phyloP scores from a whole-genome alignment of 2,329 filamentous ascomycete species.

The Colletotrichum sp. region DNA sequence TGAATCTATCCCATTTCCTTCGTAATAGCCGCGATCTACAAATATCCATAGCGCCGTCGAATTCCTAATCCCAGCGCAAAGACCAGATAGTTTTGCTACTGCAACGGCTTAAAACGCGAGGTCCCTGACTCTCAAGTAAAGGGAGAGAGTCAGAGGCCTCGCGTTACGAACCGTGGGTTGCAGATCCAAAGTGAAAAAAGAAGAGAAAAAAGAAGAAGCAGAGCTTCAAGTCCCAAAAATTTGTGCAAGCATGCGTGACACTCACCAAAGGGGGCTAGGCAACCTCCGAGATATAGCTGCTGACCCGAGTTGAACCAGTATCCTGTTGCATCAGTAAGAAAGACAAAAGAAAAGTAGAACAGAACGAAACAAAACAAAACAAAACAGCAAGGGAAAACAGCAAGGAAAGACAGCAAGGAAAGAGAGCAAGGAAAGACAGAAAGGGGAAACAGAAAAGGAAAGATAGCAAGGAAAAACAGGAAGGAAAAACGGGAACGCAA shows the following conservation, averaged over 20 bases:
- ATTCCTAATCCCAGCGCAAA: no score
- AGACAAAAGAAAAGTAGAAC: background rate
- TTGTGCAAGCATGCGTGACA: background rate
- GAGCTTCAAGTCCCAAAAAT: background rate
- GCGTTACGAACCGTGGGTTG: accelerated
- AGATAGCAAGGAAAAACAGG: background rate
- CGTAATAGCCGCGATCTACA: no score
- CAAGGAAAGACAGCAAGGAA: no score
- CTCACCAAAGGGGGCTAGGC: background rate
- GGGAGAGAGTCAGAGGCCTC: background rate
- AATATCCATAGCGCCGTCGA: no score
- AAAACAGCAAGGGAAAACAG: background rate
- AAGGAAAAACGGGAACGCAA: no score
- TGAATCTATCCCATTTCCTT: no score
- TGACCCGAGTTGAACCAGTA: background rate
- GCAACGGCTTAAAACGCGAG: background rate
- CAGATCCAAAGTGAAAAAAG: background rate
- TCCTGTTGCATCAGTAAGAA: background rate
- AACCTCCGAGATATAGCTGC: background rate
- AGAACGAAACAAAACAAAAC: background rate
- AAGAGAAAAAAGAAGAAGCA: background rate
- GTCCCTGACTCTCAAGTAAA: background rate
- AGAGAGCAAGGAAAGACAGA: accelerated
- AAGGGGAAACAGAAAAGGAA: background rate
- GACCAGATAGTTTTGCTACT: no score